Base-by-base conservation (phyloP, 1,284 basidiomycete species). In the Cutaneotrichosporon arboriforme region DNA sequence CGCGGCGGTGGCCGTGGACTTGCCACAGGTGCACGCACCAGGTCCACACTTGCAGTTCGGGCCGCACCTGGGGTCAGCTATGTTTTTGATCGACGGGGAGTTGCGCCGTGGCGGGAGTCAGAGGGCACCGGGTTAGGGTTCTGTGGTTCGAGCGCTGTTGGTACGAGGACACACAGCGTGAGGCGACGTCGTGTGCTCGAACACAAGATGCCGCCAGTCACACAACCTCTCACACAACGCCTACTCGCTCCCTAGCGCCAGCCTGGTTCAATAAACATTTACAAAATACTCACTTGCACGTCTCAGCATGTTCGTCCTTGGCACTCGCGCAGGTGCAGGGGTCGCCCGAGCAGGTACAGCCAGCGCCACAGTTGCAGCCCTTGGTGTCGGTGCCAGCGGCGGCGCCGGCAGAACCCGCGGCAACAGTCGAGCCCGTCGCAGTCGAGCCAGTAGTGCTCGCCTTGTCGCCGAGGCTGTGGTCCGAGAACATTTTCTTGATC, bases 401-500 rank as follows among this genome's bases (percentile, higher is more conserved):
- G 13, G 7, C 17, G 42, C 22, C 26, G 18, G 18, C 10, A 33
- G 12, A 14, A 8, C 23, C 33, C 17, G 43, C 33, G 18, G 13
- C 18, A 2, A 33, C 26, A 10, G 43, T 45, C 33, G 43, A 35
- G 26, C 26, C 26, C 26, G 26, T 31, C 12, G 38, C 17, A 17
- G 38, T 40, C n/a, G 38, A 12, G 38, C 38, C 38, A 13, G 38
- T 40, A 15, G 38, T 40, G 8, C 17, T 8, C 8, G 36, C 13
- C 14, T 17, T 17, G 36, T 14, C 17, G 43, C 33, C 15, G 15
- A 26, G 18, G 33, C 35, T 20, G 43, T 22, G 9, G 43, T 17
- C 4, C 33, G 43, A 45, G 33, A 45, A 45, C 31, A 45, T n/a
- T 31, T 45, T 45, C 43, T 45, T 45, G 18, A 45, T 45, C 43